Conservation (phyloP, 768 basidiomycete species). For the Gloeopeniophorella convolvens region DNA sequence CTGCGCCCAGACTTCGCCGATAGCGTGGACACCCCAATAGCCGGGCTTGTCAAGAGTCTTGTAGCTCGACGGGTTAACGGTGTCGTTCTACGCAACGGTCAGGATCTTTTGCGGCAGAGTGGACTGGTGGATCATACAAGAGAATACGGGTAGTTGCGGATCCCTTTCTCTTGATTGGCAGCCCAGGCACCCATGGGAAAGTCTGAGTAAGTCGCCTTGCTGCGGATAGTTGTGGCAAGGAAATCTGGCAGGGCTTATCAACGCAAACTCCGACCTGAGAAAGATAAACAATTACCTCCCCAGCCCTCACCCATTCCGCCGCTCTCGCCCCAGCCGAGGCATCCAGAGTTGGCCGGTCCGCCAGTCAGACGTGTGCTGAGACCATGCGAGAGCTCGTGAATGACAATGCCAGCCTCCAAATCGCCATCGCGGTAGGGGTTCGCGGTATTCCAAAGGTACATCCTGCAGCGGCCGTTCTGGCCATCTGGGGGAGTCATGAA, state of each 20-base stretch:
- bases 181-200: slow-evolving; percentile 97
- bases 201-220: slow-evolving; percentile 64
- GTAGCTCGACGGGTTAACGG: slow-evolving; percentile 86
- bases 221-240: slow-evolving; percentile 82
- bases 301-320: slow-evolving; percentile 99
- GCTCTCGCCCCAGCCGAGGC: slow-evolving; percentile 91
- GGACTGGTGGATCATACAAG: slow-evolving; percentile 29
- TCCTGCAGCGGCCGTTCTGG: slow-evolving; percentile 86
- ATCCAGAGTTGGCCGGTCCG: slow-evolving; percentile 87
- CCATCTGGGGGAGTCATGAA: slow-evolving; percentile 84
- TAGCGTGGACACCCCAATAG: slow-evolving; percentile 90
- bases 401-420: slow-evolving; percentile 94
- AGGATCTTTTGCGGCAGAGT: not conserved
- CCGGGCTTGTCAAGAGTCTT: slow-evolving; percentile 91
- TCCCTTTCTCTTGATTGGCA: slow-evolving; percentile 66
- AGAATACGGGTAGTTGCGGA: slow-evolving; percentile 87
- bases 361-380: slow-evolving; percentile 92
- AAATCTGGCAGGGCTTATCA: slow-evolving; percentile 42
- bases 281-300: slow-evolving; percentile 48
- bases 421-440: slow-evolving; percentile 92
- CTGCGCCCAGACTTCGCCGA: slow-evolving; percentile 95
- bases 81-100: slow-evolving; percentile 37
- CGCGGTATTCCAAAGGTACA: slow-evolving; percentile 94
- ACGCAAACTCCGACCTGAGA: not conserved
- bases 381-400: slow-evolving; percentile 86